Evolutionary conservation across 179 eudicot species (phyloP).

Genomic region (Carnegiea gigantea): DNA sequence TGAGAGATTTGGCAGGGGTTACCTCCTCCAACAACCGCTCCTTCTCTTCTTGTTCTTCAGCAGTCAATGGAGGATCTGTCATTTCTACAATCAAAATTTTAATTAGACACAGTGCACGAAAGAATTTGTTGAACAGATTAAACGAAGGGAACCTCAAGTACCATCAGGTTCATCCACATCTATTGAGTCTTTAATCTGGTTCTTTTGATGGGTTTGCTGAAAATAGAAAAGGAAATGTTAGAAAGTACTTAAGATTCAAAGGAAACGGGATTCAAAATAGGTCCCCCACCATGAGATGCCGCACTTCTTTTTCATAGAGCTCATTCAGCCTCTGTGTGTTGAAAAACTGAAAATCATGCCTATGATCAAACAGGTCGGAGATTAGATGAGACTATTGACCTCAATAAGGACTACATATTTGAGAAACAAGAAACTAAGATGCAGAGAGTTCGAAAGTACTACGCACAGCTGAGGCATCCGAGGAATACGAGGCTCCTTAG

Average conservation of each 20-base stretch:
- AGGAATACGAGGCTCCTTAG: conserved; percentile 94
- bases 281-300: conserved; percentile 79
- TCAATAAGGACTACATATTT: not conserved
- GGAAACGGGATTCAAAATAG: not conserved
- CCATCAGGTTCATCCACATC: conserved; percentile 97
- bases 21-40: conserved; percentile 87
- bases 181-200: conserved; percentile 82
- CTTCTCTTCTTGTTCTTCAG: conserved; percentile 96
- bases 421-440: not conserved
- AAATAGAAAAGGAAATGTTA: conserved; percentile 13
- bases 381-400: not conserved
- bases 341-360: conserved; percentile 99
- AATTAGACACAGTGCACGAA: conserved; percentile 19
- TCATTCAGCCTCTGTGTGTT: conserved; percentile 88
- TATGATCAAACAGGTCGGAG: conserved; percentile 20
- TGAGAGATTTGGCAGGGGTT: not conserved
- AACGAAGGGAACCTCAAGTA: conserved; percentile 23
- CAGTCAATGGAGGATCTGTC: conserved; percentile 92
- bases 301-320: conserved; percentile 97
- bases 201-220: conserved; percentile 80
- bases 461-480: conserved; percentile 99
- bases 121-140: not conserved
- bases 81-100: conserved; percentile 43
- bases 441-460: conserved; percentile 1
- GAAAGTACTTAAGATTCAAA: not conserved